Base-by-base conservation (phyloP, 768 basidiomycete genomes). In the Auricularia sp. region DNA sequence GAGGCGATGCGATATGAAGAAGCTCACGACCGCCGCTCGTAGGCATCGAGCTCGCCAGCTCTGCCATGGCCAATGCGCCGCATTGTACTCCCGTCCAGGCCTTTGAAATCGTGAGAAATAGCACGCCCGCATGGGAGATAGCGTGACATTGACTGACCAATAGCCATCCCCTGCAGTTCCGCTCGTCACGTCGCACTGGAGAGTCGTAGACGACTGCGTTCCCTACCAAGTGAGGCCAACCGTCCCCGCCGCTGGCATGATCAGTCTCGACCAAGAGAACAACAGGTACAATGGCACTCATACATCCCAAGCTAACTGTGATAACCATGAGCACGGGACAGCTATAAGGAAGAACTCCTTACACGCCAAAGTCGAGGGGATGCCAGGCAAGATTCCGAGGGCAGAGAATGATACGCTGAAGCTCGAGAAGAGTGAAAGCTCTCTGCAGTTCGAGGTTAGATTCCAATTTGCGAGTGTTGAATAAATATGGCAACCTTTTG, bases 391-490 rank as follows among this genome's bases (percentile, higher is more conserved):
- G n/a, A 66, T 45, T 21, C 65, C 65, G 35, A 66, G 65, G 3
- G 63, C 65, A 35, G 65, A 66, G 47, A 66, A 63, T 1, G 65
- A 63, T 7, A 66, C 65, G 13, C 51, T 62, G 37, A 66, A 66
- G 24, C 62, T 54, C 34, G 65, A 54, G 21, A 47, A 63, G 3
- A 66, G 51, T 1, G 65, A 56, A 4, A 66, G 58, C 39, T 66
- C 65, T 42, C 39, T 42, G 39, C 3, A 42, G 29, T 29, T 29
- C 29, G 29, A 29, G 29, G 2, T 29, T 29, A 29, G 29, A 29
- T 2, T 29, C 2, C 29, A 29, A 29, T 29, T 29, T 29, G 29
- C 29, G 29, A 29, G 29, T 29, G 29, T 1, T 29, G 29, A 29
- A 29, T 29, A 29, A 29, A 29, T 29, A 29, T 29, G 29, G 29